Evolutionary conservation across 2,329 filamentous ascomycete species (phyloP).

Genomic region (Alternaria tenuissima): DNA sequence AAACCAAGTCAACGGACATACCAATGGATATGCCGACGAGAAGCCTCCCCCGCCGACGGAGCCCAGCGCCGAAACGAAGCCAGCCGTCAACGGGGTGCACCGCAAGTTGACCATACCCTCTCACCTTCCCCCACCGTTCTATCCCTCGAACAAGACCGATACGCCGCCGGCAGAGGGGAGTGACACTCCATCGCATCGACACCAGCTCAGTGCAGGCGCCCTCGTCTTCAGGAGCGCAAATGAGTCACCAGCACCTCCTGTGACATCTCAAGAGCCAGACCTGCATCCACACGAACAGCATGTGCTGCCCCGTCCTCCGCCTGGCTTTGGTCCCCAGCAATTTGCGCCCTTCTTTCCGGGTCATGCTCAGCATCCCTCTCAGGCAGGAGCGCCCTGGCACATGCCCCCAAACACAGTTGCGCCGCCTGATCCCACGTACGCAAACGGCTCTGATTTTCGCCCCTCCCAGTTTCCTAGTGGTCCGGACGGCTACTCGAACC

Average conservation of each 20-base stretch:
- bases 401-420: conserved; percentile 41
- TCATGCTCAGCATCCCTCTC: conserved; percentile 48
- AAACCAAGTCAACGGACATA: conserved; percentile 10
- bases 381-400: conserved; percentile 42
- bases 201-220: conserved; percentile 39
- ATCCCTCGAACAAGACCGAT: conserved; percentile 39
- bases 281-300: conserved; percentile 29
- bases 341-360: conserved; percentile 43
- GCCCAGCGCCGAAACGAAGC: conserved; percentile 21
- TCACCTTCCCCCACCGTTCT: conserved; percentile 49
- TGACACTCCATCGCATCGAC: conserved; percentile 28
- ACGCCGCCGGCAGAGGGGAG: conserved; percentile 32
- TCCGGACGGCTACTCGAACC: conserved; percentile 25
- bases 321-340: conserved; percentile 42
- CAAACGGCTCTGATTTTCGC: conserved; percentile 36
- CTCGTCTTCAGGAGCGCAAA: conserved; percentile 52
- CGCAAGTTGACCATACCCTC: conserved; percentile 32
- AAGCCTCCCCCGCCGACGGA: conserved; percentile 14
- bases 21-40: conserved; percentile 14
- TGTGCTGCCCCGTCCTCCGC: conserved; percentile 38
- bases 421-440: conserved; percentile 35
- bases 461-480: conserved; percentile 27
- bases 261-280: conserved; percentile 42
- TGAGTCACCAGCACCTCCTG: conserved; percentile 50
- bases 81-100: conserved; percentile 32